Base-by-base conservation (phyloP, 768 basidiomycete species). In the Candolleomyces eurysporus region DNA sequence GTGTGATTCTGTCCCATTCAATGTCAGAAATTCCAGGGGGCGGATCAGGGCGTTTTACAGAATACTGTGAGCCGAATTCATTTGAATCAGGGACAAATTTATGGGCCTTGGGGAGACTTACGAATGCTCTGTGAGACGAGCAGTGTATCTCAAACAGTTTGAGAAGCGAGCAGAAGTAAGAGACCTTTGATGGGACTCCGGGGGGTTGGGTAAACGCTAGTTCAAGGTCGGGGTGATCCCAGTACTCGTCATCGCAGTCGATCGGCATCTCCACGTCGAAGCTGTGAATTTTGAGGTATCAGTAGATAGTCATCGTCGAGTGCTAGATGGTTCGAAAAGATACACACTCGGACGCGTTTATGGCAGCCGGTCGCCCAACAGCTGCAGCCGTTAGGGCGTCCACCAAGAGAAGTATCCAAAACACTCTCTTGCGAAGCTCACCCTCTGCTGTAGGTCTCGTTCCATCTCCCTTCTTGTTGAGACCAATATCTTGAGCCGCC, bases 191-290 rank as follows among this genome's bases (percentile, higher is more conserved):
- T 0, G 83, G 80, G 58, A 78, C 78, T 5, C 74, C 78, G 5
- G 40, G 17, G 5, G 88, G 88, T 60, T 89, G 88, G 51, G 76
- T 78, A 71, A 86, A 87, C 4, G 73, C 72, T 26, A 70, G 70
- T 4, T 69, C 72, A 0, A 77, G 76, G 43, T 82, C 80, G 22
- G 66, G 73, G 61, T 69, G 73, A 9, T 78, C 78, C 86, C 87
- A 89, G 60, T 83, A 88, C 53, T 89, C 86, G 66, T 90, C 89
- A 58, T 90, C 88, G 21, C 85, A 84, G 11, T 87, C 85, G 0
- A 82, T 65, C 0, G 88, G 87, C 14, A 81, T 76, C 22, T 85
- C 86, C 16, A 84, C 75, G 59, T 90, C 87, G 60, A 83, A 85
- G 63, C 88, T 88, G 14, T 26, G 39, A n/a, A 10, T 36, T 26